phyloP scores from a whole-genome alignment of 768 basidiomycete species.

The Suillus decipiens region DNA sequence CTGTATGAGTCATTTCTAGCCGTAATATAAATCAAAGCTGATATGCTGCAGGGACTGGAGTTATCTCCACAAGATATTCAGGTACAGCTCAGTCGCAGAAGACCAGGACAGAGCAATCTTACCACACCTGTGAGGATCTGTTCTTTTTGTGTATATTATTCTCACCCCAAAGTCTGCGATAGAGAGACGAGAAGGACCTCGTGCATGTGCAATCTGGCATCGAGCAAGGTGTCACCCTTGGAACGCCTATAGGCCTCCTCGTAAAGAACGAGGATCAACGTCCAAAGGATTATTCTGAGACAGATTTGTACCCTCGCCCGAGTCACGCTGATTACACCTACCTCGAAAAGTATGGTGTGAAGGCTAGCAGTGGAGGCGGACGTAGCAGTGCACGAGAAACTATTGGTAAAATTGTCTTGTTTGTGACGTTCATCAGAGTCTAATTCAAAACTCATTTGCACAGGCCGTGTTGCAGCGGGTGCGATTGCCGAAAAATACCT shows the following conservation, averaged over 20 bases:
- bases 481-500: conserved; percentile 98
- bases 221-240: conserved; percentile 93
- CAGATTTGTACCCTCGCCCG: conserved; percentile 95
- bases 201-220: conserved; percentile 93
- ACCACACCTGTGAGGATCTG: conserved; percentile 81
- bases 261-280: conserved; percentile 98
- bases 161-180: conserved; percentile 13
- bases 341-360: conserved; percentile 94
- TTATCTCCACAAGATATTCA: conserved; percentile 86
- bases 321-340: conserved; percentile 99
- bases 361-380: conserved; percentile 96
- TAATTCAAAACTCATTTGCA: conserved; percentile 12
- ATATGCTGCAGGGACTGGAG: conserved; percentile 65
- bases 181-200: conserved; percentile 95
- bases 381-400: conserved; percentile 95
- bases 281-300: conserved; percentile 98
- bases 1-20: conserved; percentile 52
- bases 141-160: background rate
- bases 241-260: conserved; percentile 95
- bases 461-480: conserved; percentile 95
- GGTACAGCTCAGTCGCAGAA: conserved; percentile 82
- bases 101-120: conserved; percentile 95
- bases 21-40: conserved; percentile 10
- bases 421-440: too few relatives aligned
- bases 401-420: conserved; percentile 58